A percentile compares a stretch with the other conserved stretches of the same genome.
These are phyloP conservation scores for Calonectria montana DNA, from an alignment of 2,329 filamentous ascomycete genomes.

Conservation along the genomic window DNA sequence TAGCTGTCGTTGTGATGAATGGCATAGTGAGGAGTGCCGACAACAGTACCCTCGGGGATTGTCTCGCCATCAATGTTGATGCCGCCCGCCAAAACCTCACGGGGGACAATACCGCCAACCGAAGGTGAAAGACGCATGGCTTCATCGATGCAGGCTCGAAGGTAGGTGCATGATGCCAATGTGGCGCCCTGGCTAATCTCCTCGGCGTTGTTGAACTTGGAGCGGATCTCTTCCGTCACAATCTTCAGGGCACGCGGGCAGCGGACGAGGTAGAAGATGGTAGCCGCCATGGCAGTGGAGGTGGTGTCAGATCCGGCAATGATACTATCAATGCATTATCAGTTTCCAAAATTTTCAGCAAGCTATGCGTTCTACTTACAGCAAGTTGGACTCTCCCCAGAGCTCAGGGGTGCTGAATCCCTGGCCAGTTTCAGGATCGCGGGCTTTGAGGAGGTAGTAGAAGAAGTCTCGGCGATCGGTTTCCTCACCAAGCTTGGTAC, in stretches of 20 bases:
- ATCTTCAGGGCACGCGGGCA: slow-evolving; percentile 59
- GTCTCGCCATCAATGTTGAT: slow-evolving; percentile 63
- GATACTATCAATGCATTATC: slow-evolving; percentile 57
- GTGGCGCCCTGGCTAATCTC: slow-evolving; percentile 65
- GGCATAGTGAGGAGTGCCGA: slow-evolving; percentile 75
- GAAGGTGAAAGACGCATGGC: slow-evolving; percentile 73
- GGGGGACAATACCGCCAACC: slow-evolving; percentile 69
- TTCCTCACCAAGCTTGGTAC: slow-evolving; percentile 73
- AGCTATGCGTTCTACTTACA: slow-evolving; percentile 53
- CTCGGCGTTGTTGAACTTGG: slow-evolving; percentile 61
- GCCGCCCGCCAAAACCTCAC: slow-evolving; percentile 68
- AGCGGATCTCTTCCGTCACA: slow-evolving; percentile 64
- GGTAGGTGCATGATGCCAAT: slow-evolving; percentile 66
- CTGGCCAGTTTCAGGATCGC: slow-evolving; percentile 76
- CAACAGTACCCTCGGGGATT: slow-evolving; percentile 69
- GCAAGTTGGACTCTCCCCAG: slow-evolving; percentile 77
- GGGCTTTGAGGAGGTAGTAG: slow-evolving; percentile 78
- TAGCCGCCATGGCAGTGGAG: slow-evolving; percentile 73
- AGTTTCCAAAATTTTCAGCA: background rate
- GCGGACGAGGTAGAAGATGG: slow-evolving; percentile 71
- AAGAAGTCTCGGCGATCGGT: slow-evolving; percentile 80
- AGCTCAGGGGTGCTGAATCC: slow-evolving; percentile 75
- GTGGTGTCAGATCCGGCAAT: slow-evolving; percentile 80
- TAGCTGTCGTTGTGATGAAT: slow-evolving; percentile 75
- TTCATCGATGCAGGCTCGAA: slow-evolving; percentile 73